These are phyloP conservation scores for Lantana camara DNA, from an alignment of 257 asterid species.

Conservation along the genomic window DNA sequence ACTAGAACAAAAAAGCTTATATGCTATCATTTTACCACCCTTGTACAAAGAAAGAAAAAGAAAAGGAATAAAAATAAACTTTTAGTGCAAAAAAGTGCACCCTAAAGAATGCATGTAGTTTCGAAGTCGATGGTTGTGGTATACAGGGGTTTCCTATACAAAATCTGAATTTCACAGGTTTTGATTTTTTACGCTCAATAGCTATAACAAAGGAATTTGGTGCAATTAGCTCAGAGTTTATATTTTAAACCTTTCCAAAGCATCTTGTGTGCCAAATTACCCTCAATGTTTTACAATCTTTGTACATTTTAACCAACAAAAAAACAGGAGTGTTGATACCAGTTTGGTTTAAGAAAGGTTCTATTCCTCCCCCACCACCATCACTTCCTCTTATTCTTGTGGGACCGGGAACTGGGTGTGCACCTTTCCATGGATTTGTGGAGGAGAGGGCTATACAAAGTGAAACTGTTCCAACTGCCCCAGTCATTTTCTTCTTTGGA, in stretches of 20 bases:
- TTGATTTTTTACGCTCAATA: too few relatives aligned
- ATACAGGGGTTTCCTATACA: too few relatives aligned
- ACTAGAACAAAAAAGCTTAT: too few relatives aligned
- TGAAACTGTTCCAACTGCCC: constrained; percentile 65
- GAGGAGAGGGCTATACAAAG: constrained; percentile 84
- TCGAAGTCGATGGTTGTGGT: too few relatives aligned
- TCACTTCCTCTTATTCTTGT: constrained; percentile 83
- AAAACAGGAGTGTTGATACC: constrained; percentile 67
- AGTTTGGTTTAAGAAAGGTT: constrained; percentile 82
- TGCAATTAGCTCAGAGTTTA: too few relatives aligned
- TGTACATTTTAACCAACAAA: constrained; percentile 17
- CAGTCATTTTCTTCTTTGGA: constrained; percentile 81
- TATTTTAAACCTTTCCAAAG: not conserved
- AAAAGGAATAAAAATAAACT: too few relatives aligned
- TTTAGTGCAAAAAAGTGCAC: too few relatives aligned
- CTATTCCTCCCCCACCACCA: constrained; percentile 80
- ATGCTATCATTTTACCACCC: too few relatives aligned
- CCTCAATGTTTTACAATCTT: constrained; percentile 14
- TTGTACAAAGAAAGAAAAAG: too few relatives aligned
- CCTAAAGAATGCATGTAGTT: too few relatives aligned
- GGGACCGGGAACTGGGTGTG: constrained; percentile 99
- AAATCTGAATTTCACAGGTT: too few relatives aligned
- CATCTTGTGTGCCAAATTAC: not conserved
- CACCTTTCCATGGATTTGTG: constrained; percentile 88
- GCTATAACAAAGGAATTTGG: too few relatives aligned